A percentile compares a stretch with the other conserved stretches of the same genome.
phyloP scores from a whole-genome alignment of 2,329 filamentous ascomycete genomes.

The Zelopaecilomyces penicillatus region DNA sequence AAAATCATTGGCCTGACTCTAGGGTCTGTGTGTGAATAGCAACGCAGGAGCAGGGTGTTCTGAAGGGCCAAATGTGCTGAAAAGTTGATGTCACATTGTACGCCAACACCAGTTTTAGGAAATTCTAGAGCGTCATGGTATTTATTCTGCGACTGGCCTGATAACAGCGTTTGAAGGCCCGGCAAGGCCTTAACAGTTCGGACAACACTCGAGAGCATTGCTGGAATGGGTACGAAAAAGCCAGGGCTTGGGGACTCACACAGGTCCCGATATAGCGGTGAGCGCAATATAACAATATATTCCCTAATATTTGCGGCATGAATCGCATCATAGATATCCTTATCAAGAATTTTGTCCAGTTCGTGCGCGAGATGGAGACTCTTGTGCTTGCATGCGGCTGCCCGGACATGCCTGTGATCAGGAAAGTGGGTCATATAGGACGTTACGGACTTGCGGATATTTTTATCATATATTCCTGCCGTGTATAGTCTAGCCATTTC shows the following conservation, averaged over 20 bases:
- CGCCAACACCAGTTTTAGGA: constrained; percentile 66
- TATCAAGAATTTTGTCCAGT: constrained; percentile 45
- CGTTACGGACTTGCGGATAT: constrained; percentile 35
- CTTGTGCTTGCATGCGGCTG: constrained; percentile 42
- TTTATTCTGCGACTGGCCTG: constrained; percentile 44
- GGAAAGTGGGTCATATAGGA: constrained; percentile 9
- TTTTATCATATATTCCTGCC: constrained; percentile 39
- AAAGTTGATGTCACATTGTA: constrained; percentile 90
- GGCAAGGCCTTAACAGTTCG: constrained; percentile 36
- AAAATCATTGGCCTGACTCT: constrained; percentile 71
- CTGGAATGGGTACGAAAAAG: constrained; percentile 28
- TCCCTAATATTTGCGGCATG: constrained; percentile 30
- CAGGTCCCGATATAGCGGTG: constrained; percentile 19
- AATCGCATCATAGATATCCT: constrained; percentile 34
- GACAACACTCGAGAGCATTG: constrained; percentile 25
- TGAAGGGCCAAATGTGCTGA: constrained; percentile 74
- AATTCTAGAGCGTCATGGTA: constrained; percentile 63
- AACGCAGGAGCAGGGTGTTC: constrained; percentile 74
- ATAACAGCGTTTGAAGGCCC: constrained; percentile 41
- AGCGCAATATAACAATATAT: constrained; percentile 44
- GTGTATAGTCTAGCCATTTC: constrained; percentile 38
- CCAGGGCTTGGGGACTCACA: constrained; percentile 10
- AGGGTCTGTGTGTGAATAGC: constrained; percentile 71
- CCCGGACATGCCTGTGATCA: constrained; percentile 25
- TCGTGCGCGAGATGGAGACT: constrained; percentile 47